Evolutionary conservation across 495 filamentous ascomycete species (phyloP), one percentile per base, ranked within the genome.

Genomic region (Sabuloglossum arenarium): DNA sequence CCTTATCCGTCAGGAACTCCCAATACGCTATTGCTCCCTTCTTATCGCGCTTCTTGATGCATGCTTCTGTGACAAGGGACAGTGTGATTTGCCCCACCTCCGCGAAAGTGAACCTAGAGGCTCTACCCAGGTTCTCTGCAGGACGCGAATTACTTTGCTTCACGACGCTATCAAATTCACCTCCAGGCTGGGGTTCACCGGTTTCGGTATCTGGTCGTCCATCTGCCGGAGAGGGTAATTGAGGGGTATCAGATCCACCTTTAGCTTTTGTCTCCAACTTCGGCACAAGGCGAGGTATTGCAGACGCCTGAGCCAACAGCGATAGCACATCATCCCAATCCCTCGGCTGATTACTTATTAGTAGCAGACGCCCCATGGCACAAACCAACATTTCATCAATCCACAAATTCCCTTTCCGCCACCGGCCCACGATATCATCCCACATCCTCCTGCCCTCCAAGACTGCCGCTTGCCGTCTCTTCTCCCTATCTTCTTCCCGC

Each of bases 231-330:
- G 24, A 21, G 16, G 47, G 24, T 1, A 30, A 29, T 11, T 30
- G 24, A 16, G 23, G 0, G 23, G 28, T 28, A 11, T 5, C 11
- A 28, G 47, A 30, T 11, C 16, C 8, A 39, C 16, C 6, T 29
- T 19, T 3, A 14, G 47, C 24, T 29, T 51, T 51, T 14, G 25
- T 29, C 25, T 19, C 68, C 6, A 73, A 54, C 3, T 60, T 64
- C 10, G 72, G 60, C 10, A 73, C 61, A 24, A 73, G 64, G 21
- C 69, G 65, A 14, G 81, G 79, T 58, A 90, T 74, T 29, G 75
- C 72, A 75, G 86, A 86, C 8, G 87, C 85, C 66, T 94, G 84
- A 53, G 86, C 71, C 14, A 88, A 66, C 24, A 98, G 68, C 8
- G 74, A 73, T 23, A 94, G 71, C 3, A 91, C 71, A 61, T 85